Conservation (phyloP, 2,329 filamentous ascomycete genomes). For the Karstenula rhodostoma region DNA sequence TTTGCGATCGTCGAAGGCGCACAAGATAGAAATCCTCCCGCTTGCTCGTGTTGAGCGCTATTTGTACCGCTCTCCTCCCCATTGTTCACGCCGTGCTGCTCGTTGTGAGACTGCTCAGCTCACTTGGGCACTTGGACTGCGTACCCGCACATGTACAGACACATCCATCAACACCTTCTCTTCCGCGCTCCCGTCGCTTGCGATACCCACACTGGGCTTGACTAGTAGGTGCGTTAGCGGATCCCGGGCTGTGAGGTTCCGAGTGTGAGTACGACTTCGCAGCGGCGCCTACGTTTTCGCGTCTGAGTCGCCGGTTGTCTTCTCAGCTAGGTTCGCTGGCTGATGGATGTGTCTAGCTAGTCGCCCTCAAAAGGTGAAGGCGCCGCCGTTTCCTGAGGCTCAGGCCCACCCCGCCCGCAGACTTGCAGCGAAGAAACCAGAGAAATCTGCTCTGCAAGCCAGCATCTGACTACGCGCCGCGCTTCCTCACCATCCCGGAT, state of each 20-base stretch:
- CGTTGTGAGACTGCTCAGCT: not conserved
- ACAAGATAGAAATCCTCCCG: conserved; percentile 9
- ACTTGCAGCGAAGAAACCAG: not conserved
- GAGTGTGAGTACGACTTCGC: conserved; percentile 8
- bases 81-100: not conserved
- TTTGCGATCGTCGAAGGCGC: not conserved
- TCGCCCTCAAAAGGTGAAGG: conserved; percentile 10
- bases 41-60: conserved; percentile 1
- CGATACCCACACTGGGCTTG: conserved; percentile 3
- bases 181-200: not conserved
- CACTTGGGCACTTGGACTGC: not conserved
- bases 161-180: not conserved
- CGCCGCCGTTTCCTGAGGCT: conserved; percentile 6
- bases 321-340: conserved; percentile 1
- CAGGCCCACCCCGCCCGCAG: conserved; percentile 7
- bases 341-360: conserved; percentile 14
- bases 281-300: conserved; percentile 10
- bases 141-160: not conserved
- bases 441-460: not conserved
- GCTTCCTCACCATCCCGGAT: conserved; percentile 28
- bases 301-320: conserved; percentile 1
- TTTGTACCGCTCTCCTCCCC: not conserved
- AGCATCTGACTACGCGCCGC: conserved; percentile 22
- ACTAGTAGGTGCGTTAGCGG: conserved; percentile 1
- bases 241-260: not conserved